These are phyloP conservation scores for Logfia minima DNA, from an alignment of 129 eudicot genomes.

Conservation along the genomic window DNA sequence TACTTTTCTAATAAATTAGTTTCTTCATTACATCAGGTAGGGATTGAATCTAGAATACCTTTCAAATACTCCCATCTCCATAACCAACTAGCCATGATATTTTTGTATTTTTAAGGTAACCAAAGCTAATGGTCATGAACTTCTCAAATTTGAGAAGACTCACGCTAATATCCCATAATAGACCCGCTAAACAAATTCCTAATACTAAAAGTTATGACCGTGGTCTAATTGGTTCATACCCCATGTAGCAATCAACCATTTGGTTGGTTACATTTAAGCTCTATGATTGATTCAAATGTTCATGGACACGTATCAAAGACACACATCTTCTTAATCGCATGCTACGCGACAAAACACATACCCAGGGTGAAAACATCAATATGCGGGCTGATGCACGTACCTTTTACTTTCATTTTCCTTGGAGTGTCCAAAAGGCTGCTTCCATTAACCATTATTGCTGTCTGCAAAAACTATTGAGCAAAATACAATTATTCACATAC, in stretches of 20 bases:
- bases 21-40: neutral
- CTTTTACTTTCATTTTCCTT: neutral
- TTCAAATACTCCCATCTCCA: neutral
- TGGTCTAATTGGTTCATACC: neutral
- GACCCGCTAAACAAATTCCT: neutral
- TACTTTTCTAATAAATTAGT: neutral
- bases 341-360: neutral
- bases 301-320: neutral
- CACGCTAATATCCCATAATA: neutral
- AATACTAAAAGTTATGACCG: neutral
- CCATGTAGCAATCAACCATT: neutral
- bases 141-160: neutral
- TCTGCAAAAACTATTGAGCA: neutral
- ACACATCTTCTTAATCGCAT: neutral
- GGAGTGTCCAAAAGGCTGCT: conserved; percentile 21
- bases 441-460: conserved; percentile 5
- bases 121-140: neutral
- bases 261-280: neutral
- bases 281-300: conserved; percentile 6
- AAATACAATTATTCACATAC: conserved; percentile 11
- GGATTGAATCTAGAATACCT: neutral
- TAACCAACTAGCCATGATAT: neutral
- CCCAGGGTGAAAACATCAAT: neutral
- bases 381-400: conserved; percentile 3
- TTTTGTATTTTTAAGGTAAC: neutral